Evolutionary conservation across 495 filamentous ascomycete genomes (phyloP), one percentile per base, ranked within the genome.

Genomic region (Aspergillus egyptiacus): DNA sequence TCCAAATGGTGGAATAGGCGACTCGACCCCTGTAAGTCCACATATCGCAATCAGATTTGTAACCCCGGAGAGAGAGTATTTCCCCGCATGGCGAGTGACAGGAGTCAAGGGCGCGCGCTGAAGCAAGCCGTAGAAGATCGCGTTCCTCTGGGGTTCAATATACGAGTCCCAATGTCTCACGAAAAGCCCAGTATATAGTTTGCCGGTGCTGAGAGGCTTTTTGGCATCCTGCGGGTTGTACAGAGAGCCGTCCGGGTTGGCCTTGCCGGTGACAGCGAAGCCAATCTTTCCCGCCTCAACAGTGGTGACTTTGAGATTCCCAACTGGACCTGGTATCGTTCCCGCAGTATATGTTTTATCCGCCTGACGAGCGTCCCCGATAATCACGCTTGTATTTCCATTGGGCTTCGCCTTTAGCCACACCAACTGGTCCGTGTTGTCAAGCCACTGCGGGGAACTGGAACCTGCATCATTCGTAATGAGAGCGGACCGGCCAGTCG

Each of bases 371-470:
- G 75, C 79, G 72, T 76, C 76, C 34, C 72, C 83, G 22, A 80
- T 63, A 18, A 83, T 65, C 20, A 89, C 71, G 39, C 66, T 74
- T 15, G 87, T 91, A n/a, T 69, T 75, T 13, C 85, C 86, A 40
- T 83, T 80, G 33, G 79, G 73, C n/a, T 74, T 76, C 20, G 66
- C 60, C 61, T 83, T 80, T 45, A 95, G 57, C 69, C 81, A 84
- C 35, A 91, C 56, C 17, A 91, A 66, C 54, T 86, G 73, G 31
- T 79, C 70, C 14, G 66, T 63, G 34, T 83, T 73, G 22, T 73
- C 79, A 10, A 96, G 63, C 89, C 90, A 96, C 46, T 80, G 81
- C 5, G 87, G 85, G 57, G 87, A 84, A 56, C 76, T 84, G 10
- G 78, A 76, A 15, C 74, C 71, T 10, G 73, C 51, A 34, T 87